Conservation (phyloP, 345 rosid species). For the Laguncularia racemosa region DNA sequence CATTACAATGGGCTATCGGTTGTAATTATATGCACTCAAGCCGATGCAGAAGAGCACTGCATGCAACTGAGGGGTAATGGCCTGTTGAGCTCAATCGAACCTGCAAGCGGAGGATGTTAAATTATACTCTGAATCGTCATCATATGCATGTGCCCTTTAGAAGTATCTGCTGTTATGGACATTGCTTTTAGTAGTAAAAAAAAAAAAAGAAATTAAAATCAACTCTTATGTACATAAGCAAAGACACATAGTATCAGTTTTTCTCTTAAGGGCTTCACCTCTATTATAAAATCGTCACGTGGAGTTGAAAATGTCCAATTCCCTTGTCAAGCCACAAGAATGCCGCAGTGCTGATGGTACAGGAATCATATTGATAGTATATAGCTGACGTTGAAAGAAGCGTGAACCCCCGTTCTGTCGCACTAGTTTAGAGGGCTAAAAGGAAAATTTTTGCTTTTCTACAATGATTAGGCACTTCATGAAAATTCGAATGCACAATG, state of each 20-base stretch:
- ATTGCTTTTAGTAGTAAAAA: not conserved
- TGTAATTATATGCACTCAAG: conserved; percentile 87
- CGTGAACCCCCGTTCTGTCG: too few species aligned
- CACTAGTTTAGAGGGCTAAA: too few species aligned
- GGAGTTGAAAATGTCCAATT: not conserved
- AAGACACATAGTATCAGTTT: not conserved
- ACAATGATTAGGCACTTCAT: too few species aligned
- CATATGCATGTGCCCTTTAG: not conserved
- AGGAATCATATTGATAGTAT: too few species aligned
- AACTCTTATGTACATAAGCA: conserved; percentile 5
- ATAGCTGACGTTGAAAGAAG: too few species aligned
- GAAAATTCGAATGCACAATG: too few species aligned
- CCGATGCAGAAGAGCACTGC: conserved; percentile 93
- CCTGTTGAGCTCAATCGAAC: conserved; percentile 86
- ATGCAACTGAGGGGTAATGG: conserved; percentile 94
- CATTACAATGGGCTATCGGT: conserved; percentile 81
- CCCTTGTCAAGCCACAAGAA: not conserved
- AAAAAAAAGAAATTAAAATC: not conserved
- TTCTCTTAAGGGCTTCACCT: not conserved
- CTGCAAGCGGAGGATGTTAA: conserved; percentile 88
- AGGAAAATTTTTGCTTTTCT: too few species aligned
- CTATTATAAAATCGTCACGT: too few species aligned
- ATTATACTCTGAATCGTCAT: not conserved
- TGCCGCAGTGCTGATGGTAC: too few species aligned
- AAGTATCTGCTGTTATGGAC: not conserved